Percentiles rank a stretch among this genome's conserved stretches.
Evolutionary conservation across 2,329 filamentous ascomycete genomes (phyloP).

Genomic region (Fonsecaea pedrosoi): DNA sequence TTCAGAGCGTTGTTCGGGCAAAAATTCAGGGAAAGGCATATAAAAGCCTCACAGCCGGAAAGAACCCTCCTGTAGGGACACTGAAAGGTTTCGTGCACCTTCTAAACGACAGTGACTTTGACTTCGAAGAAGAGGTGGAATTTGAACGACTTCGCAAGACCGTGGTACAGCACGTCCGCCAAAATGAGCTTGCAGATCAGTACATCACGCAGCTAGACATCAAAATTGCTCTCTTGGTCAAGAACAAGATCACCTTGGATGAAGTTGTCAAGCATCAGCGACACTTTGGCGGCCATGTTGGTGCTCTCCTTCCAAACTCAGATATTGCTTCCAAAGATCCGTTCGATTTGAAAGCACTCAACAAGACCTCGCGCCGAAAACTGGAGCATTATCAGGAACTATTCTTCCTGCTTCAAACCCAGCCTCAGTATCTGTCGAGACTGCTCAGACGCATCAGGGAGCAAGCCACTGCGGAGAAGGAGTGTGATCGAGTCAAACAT

Average conservation of each 20-base stretch:
- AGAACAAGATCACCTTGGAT: constrained; percentile 99
- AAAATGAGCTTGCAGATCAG: constrained; percentile 96
- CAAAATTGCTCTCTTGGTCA: constrained; percentile 96
- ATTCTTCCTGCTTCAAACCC: constrained; percentile 96
- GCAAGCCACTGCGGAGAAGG: constrained; percentile 84
- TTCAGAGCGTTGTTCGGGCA: constrained; percentile 93
- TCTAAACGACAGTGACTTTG: constrained; percentile 96
- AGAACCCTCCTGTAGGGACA: constrained; percentile 94
- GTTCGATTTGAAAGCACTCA: constrained; percentile 94
- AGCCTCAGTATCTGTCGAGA: constrained; percentile 89
- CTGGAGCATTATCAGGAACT: constrained; percentile 96
- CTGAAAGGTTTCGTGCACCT: constrained; percentile 98
- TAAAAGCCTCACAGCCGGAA: constrained; percentile 93
- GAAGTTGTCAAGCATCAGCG: constrained; percentile 97
- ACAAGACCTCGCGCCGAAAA: constrained; percentile 95
- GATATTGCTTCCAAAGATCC: constrained; percentile 88
- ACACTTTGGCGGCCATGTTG: constrained; percentile 89
- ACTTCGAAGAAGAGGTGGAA: constrained; percentile 98
- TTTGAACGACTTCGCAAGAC: constrained; percentile 94
- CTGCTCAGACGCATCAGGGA: constrained; percentile 85
- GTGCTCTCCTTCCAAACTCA: constrained; percentile 84
- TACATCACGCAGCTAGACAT: constrained; percentile 99
- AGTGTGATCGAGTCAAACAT: constrained; percentile 89
- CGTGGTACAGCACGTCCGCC: constrained; percentile 94
- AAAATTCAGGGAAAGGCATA: constrained; percentile 98